Conservation (phyloP, 345 rosid genomes). For the Eucalyptus tenuipes region DNA sequence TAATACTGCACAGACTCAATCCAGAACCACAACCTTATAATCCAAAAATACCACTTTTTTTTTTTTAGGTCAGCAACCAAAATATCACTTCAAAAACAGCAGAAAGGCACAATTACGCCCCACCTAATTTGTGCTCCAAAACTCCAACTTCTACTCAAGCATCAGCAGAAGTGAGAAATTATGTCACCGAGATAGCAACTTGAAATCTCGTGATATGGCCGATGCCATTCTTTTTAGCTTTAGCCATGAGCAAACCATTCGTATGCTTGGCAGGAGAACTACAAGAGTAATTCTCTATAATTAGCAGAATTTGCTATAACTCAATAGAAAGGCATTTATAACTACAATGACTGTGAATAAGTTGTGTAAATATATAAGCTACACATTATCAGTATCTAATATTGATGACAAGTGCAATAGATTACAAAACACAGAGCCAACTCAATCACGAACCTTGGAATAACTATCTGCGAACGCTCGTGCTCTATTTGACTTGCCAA, state of each 20-base stretch:
- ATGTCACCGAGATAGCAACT: not conserved
- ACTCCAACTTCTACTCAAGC: not conserved
- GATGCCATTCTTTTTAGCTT: not conserved
- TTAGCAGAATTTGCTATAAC: not conserved
- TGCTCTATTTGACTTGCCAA: constrained; percentile 52
- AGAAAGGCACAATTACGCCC: not conserved
- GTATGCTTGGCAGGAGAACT: not conserved
- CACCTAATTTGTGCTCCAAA: not conserved
- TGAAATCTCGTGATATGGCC: not conserved
- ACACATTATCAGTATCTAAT: not conserved
- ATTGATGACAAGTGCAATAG: not conserved
- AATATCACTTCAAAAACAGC: not conserved
- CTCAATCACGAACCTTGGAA: constrained; percentile 60
- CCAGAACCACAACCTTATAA: not conserved
- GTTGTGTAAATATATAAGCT: not conserved
- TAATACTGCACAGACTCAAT: not conserved
- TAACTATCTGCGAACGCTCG: constrained; percentile 91
- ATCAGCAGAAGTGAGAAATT: not conserved
- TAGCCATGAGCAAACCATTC: not conserved
- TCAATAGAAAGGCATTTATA: not conserved
- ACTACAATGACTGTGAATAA: not conserved
- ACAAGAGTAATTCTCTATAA: not conserved
- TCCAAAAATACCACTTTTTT: not conserved
- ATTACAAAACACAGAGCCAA: not conserved
- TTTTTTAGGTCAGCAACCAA: not conserved